Percentiles rank a stretch among this genome's conserved stretches.
phyloP scores from a whole-genome alignment of 78 protist genomes.

The Dictyostelium purpureum region DNA sequence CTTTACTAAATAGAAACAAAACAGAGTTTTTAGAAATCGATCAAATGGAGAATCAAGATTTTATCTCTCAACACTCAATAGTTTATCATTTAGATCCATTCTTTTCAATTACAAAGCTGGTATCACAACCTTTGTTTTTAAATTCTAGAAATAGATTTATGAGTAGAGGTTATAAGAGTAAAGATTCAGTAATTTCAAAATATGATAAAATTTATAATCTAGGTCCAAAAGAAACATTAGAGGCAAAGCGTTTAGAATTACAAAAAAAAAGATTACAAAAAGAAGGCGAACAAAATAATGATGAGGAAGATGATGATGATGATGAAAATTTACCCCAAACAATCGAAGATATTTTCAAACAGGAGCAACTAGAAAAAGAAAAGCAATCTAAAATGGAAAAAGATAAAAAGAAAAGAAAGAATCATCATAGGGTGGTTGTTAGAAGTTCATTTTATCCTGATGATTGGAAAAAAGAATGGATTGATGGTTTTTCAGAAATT shows the following conservation, averaged over 20 bases:
- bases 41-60: background rate
- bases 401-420: background rate
- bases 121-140: background rate
- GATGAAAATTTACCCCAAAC: background rate
- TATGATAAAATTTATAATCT: constrained; percentile 1
- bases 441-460: constrained; percentile 17
- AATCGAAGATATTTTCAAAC: background rate
- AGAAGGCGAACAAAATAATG: background rate
- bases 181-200: background rate
- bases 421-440: background rate
- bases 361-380: background rate
- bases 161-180: background rate
- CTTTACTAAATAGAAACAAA: constrained; percentile 8
- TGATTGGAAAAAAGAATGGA: constrained; percentile 42
- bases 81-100: constrained; percentile 20
- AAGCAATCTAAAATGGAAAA: background rate
- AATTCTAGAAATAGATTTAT: background rate
- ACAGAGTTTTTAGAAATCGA: too few relatives aligned
- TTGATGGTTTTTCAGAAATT: background rate
- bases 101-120: background rate
- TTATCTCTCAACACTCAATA: background rate
- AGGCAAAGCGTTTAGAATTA: background rate
- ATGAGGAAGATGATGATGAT: background rate
- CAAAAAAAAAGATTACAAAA: background rate
- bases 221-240: background rate